Conservation (phyloP, 1,284 basidiomycete genomes). For the Austroboletus sp. region DNA sequence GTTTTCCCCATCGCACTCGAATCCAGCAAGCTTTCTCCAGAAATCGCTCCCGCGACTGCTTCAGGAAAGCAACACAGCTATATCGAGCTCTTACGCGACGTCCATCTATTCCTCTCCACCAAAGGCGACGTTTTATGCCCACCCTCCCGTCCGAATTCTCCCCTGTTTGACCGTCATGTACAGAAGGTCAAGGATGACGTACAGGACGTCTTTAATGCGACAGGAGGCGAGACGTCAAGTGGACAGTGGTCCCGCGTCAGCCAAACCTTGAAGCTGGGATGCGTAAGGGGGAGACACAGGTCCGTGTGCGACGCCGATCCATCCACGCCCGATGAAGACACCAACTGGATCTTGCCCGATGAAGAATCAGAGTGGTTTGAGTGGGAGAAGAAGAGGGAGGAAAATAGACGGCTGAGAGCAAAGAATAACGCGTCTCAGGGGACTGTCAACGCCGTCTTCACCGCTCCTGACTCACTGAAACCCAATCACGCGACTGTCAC, state of each 20-base stretch:
- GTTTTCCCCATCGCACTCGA: slow-evolving; percentile 26
- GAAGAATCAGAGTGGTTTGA: slow-evolving; percentile 32
- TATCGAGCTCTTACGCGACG: slow-evolving; percentile 25
- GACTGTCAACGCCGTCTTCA: neutral
- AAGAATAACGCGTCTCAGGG: slow-evolving; percentile 18
- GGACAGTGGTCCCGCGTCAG: slow-evolving; percentile 27
- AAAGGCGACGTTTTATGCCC: slow-evolving; percentile 30
- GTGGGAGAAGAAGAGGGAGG: slow-evolving; percentile 29
- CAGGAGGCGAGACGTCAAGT: slow-evolving; percentile 13
- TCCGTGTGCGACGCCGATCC: slow-evolving; percentile 2
- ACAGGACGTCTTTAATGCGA: slow-evolving; percentile 10
- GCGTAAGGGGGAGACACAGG: slow-evolving; percentile 26
- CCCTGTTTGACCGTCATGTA: slow-evolving; percentile 20
- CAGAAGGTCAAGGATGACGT: slow-evolving; percentile 23
- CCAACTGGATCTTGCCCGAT: slow-evolving; percentile 32
- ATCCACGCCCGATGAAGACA: slow-evolving; percentile 8
- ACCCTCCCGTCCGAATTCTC: slow-evolving; percentile 26
- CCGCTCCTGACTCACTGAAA: slow-evolving; percentile 9
- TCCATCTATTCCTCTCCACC: slow-evolving; percentile 31
- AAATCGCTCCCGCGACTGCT: neutral
- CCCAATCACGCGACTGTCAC: slow-evolving; percentile 1
- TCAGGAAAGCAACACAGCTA: slow-evolving; percentile 18
- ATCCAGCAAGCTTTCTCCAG: slow-evolving; percentile 5
- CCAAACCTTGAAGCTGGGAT: slow-evolving; percentile 29
- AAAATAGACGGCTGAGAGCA: slow-evolving; percentile 14